A percentile compares a stretch with the other conserved stretches of the same genome.
Evolutionary conservation across 1,139 yeast species (phyloP).

Genomic region (Suhomyces kunorum): DNA sequence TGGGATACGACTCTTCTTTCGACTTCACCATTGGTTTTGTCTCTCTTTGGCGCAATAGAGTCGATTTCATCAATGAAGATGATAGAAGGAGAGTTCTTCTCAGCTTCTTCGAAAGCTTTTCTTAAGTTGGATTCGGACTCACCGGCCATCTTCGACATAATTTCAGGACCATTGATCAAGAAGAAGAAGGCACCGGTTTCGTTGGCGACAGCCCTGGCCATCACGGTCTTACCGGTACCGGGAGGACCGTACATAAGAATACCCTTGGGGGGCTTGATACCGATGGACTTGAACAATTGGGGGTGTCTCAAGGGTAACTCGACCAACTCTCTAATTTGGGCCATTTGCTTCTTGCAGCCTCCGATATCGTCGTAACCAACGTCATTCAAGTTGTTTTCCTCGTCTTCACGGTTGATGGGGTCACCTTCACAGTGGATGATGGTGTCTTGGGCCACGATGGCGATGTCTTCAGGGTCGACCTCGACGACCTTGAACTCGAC

Average conservation of each 20-base stretch:
- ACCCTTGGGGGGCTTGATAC: slow-evolving; percentile 98
- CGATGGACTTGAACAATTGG: slow-evolving; percentile 92
- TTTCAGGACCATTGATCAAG: slow-evolving; percentile 98
- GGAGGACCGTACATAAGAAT: slow-evolving; percentile 98
- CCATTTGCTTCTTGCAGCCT: slow-evolving; percentile 98
- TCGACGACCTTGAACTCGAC: slow-evolving; percentile 98
- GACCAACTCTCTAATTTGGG: slow-evolving; percentile 95
- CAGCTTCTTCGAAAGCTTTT: slow-evolving; percentile 99
- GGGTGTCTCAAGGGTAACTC: slow-evolving; percentile 97
- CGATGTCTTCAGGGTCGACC: slow-evolving; percentile 95
- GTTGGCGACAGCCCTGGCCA: slow-evolving; percentile 99
- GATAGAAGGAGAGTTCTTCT: slow-evolving; percentile 93
- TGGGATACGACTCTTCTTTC: slow-evolving; percentile 96
- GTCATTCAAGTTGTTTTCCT: slow-evolving; percentile 91
- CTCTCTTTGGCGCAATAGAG: slow-evolving; percentile 99
- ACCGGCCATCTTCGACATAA: slow-evolving; percentile 99
- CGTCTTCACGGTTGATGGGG: slow-evolving; percentile 98
- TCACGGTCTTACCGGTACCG: slow-evolving; percentile 97
- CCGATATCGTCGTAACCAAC: slow-evolving; percentile 99
- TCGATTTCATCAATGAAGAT: slow-evolving; percentile 98
- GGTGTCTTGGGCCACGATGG: slow-evolving; percentile 98
- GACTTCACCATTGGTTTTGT: slow-evolving; percentile 99
- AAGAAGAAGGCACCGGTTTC: slow-evolving; percentile 99
- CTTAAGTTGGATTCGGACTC: slow-evolving; percentile 96
- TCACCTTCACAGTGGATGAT: slow-evolving; percentile 99